Evolutionary conservation across 1,139 yeast species (phyloP).

Genomic region (Pneumocystis canis): DNA sequence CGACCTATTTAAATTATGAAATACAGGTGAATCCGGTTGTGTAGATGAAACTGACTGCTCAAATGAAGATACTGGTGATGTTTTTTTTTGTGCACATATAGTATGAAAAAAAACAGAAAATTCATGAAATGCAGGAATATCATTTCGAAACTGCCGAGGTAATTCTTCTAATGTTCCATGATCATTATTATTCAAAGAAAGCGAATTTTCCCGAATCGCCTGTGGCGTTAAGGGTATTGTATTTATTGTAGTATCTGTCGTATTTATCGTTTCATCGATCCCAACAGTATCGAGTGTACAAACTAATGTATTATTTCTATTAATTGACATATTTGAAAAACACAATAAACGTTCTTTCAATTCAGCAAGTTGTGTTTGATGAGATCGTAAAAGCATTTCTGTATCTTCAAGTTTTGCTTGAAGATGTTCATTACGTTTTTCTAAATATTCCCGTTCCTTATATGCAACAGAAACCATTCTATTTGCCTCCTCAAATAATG

Average conservation of each 20-base stretch:
- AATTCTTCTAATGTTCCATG: no score
- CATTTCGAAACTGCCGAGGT: neutral
- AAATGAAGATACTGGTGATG: no score
- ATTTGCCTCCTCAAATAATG: conserved; percentile 58
- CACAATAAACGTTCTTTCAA: no score
- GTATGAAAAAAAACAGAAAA: neutral
- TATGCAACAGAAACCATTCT: conserved; percentile 57
- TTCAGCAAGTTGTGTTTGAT: conserved; percentile 56
- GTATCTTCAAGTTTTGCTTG: conserved; percentile 57
- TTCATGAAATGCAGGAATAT: neutral
- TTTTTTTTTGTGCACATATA: neutral
- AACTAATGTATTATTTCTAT: no score
- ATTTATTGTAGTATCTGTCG: conserved; percentile 26
- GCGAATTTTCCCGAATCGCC: no score
- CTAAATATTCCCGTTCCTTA: conserved; percentile 26
- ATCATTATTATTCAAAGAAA: no score
- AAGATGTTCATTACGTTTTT: conserved; percentile 37
- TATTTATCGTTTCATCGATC: conserved; percentile 35
- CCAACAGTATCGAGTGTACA: no score
- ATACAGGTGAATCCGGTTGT: neutral
- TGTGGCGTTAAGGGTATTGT: neutral
- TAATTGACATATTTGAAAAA: no score
- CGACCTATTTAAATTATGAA: neutral
- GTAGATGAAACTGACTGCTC: neutral
- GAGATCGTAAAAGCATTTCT: conserved; percentile 47